Evolutionary conservation across 2,329 filamentous ascomycete species (phyloP).

Genomic region (Ampelomyces quisqualis): DNA sequence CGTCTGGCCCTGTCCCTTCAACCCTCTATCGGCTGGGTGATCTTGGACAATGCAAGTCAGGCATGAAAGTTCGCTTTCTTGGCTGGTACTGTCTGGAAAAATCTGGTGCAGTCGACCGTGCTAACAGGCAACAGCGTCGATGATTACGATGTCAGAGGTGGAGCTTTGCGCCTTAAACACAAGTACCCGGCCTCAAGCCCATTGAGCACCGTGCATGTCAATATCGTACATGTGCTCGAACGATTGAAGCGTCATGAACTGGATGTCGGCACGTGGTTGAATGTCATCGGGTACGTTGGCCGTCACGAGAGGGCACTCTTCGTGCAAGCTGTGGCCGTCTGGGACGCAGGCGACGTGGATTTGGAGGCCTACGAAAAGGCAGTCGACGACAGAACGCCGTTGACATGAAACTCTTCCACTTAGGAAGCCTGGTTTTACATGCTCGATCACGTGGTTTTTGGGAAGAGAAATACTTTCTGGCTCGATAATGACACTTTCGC

Average conservation of each 20-base stretch:
- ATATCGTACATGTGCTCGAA: constrained; percentile 70
- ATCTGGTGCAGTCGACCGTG: constrained; percentile 3
- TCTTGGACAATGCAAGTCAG: constrained; percentile 50
- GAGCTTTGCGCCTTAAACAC: constrained; percentile 68
- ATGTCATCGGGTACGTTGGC: constrained; percentile 77
- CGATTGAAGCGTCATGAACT: constrained; percentile 63
- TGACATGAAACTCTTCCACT: background rate
- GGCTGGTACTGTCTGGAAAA: constrained; percentile 68
- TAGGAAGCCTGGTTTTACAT: no score
- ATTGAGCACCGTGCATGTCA: constrained; percentile 59
- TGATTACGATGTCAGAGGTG: constrained; percentile 59
- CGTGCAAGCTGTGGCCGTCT: constrained; percentile 76
- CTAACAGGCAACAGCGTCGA: constrained; percentile 54
- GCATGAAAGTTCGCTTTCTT: constrained; percentile 88
- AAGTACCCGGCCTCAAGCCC: constrained; percentile 53
- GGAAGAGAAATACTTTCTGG: no score
- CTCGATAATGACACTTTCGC: no score
- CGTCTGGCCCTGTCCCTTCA: constrained; percentile 57
- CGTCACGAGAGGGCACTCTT: constrained; percentile 36
- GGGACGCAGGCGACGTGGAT: constrained; percentile 72
- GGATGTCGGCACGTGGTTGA: constrained; percentile 80
- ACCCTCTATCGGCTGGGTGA: constrained; percentile 52
- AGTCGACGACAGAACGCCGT: constrained; percentile 19
- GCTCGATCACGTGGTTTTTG: no score
- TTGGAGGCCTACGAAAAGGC: constrained; percentile 69